These are phyloP conservation scores for Cyclospora cayetanensis DNA, from an alignment of 169 alveolate species.

Conservation along the genomic window DNA sequence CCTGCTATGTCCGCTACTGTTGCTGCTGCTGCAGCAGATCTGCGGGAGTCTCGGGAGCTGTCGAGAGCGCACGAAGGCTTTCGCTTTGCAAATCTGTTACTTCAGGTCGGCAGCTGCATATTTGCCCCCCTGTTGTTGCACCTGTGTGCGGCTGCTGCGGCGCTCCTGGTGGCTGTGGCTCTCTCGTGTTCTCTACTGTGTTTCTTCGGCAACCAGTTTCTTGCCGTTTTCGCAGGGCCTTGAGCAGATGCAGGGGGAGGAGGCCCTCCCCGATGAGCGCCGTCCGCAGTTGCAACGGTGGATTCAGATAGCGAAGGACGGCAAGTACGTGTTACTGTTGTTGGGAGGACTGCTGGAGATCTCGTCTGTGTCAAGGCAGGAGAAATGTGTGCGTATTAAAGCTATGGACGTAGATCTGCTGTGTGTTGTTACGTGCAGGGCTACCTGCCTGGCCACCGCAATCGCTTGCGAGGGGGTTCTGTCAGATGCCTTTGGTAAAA, in stretches of 20 bases:
- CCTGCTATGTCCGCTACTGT: neutral
- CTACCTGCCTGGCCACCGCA: neutral
- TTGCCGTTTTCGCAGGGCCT: constrained; percentile 37
- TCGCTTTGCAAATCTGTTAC: constrained; percentile 13
- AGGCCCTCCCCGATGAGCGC: neutral
- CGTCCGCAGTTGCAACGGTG: constrained; percentile 49
- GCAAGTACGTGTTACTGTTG: constrained; percentile 34
- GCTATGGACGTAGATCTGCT: neutral
- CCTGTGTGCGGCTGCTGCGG: constrained; percentile 37
- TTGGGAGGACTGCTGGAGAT: too few relatives aligned
- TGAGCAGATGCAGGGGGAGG: constrained; percentile 27
- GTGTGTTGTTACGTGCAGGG: too few relatives aligned
- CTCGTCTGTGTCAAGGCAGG: too few relatives aligned
- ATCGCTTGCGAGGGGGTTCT: neutral
- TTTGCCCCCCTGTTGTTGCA: too few relatives aligned
- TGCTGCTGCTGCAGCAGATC: constrained; percentile 59
- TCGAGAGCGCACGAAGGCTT: constrained; percentile 22
- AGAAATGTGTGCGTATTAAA: neutral
- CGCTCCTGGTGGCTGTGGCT: neutral
- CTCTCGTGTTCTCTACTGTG: neutral
- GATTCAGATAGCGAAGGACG: constrained; percentile 17
- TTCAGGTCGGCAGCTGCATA: constrained; percentile 22
- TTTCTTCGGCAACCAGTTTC: neutral
- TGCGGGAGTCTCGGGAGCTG: constrained; percentile 3
- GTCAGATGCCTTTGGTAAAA: neutral